Base-by-base conservation (phyloP, 106 monocot genomes). In the Vanilla planifolia region DNA sequence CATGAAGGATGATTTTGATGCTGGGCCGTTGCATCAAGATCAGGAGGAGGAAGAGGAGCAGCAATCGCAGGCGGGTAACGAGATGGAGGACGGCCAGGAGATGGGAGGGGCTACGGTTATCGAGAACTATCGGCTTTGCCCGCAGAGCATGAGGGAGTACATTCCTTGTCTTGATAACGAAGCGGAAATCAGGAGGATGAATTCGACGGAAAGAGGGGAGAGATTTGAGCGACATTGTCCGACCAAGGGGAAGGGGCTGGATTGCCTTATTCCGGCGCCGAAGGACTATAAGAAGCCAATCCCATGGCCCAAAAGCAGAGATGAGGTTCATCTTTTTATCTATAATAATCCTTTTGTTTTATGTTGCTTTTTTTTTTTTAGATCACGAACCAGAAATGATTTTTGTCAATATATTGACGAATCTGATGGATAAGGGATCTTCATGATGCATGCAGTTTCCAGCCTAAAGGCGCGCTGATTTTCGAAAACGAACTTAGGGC, bases 101-200 rank as follows among this genome's bases (percentile, higher is more conserved):
- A 63, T 6, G 13, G 67, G 53, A 55, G 55, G 30, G 45, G 35
- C 57, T 60, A 62, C 41, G 29, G 70, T 51, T 44, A 63, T 98
- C 40, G 52, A 48, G 58, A 87, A 59, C 75, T 96, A 81, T 51
- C 21, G 29, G 47, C 9, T 78, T n/a, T 98, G 96, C 60, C 79
- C 73, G 24, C 61, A 55, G 71, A 75, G 77, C 13, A 81, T 81
- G 90, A 75, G 67, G 63, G 96, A 98, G 72, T 91, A 88, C 50
- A 82, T 98, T 29, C 96, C 96, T 23, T 98, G 96, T 50, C 45
- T 98, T 79, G 96, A 91, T 46, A 98, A 98, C 41, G 74, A 48
- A 43, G 87, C 85, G 63, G 84, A 55, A 57, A 85, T 88, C 33
- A 61, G 28, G 58, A 74, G 48, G 67, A 63, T 98, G 37, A 71